Evolutionary conservation across 148 eudicot genomes (phyloP), one percentile per base, ranked within the genome.

Genomic region (Persicaria tinctoria): DNA sequence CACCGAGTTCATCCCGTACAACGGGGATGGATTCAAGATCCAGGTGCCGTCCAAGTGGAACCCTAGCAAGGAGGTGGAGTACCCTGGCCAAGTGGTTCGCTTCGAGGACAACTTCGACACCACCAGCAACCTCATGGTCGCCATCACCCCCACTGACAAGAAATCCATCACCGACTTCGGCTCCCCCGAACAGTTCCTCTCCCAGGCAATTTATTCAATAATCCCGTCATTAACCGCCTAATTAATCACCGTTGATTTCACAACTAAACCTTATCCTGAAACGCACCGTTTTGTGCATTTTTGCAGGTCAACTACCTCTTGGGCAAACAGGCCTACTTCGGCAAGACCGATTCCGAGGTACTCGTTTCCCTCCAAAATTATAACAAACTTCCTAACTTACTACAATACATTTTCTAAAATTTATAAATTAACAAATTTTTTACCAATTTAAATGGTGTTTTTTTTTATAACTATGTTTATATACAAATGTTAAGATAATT

Each of bases 91-190:
- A 77, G 94, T 95, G 48, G 79, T 95, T 54, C 83, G 92, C 75
- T 95, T 73, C 64, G 99, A 95, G 80, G 99, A 95, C 88, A 95
- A 92, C 90, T 95, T 95, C 69, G 99, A 95, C 62, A 69, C 89
- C 74, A 90, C 87, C 80, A 95, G 89, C 91, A 89, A 90, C 44
- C 73, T 95, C 41, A 0, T 75, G 8, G 96, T 95, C 75, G 78
- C 80, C 77, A 75, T 95, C 82, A 79, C 82, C 38, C 82, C 97
- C 6, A 92, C 98, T 5, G 97, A 95, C 84, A 95, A 95, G 88
- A 95, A 95, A 76, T 77, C 91, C 59, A 90, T 95, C 88, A 85
- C 92, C 1, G 98, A 95, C 70, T 95, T 7, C 51, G 99, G 99
- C 48, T 84, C 97, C 38, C 97, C 99, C 60, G 99, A 92, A 46